Base-by-base conservation (phyloP, 1,284 basidiomycete genomes). In the Rhizopogon parksii region DNA sequence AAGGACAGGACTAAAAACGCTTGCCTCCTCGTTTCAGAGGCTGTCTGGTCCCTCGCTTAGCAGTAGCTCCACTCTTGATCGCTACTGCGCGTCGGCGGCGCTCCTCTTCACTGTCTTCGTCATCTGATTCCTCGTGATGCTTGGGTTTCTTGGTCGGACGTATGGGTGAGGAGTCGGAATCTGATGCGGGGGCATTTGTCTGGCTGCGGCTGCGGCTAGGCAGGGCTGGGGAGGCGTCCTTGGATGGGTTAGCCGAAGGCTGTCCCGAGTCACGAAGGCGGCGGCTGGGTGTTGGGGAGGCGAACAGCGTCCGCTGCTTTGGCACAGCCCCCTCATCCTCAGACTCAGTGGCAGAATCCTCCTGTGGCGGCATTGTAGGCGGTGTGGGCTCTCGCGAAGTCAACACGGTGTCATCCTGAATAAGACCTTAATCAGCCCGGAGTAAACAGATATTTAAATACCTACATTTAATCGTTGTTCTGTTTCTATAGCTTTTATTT, bases 11-110 rank as follows among this genome's bases (percentile, higher is more conserved):
- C 50, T 76, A 69, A 88, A 69, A 88, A 53, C 82, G 75, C 63
- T 78, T 84, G 21, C 79, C 83, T 36, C 82, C 82, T 57, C 86
- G 77, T 67, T 82, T 87, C 52, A 88, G 70, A 6, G 85, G 86
- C 57, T 88, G 86, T 57, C 80, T 77, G 42, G 81, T 72, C 21
- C 81, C 81, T 50, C 80, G 71, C 53, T 73, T 70, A 50, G 61
- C 63, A 19, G 50, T 49, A 40, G 54, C 54, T 54, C 67, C 65
- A 25, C 53, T 66, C 55, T 60, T 77, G 48, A 71, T 63, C 54
- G 68, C 68, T 48, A 72, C 66, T 27, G 71, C 58, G 30, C 65
- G 62, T 53, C 64, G 67, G 60, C 68, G 76, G 34, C 70, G 70
- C 38, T 74, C 79, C 21, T 67, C 72, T 55, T 80, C 80, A 58